phyloP scores from a whole-genome alignment of 176 grass and related monocot species.

The Hordeum marinum region DNA sequence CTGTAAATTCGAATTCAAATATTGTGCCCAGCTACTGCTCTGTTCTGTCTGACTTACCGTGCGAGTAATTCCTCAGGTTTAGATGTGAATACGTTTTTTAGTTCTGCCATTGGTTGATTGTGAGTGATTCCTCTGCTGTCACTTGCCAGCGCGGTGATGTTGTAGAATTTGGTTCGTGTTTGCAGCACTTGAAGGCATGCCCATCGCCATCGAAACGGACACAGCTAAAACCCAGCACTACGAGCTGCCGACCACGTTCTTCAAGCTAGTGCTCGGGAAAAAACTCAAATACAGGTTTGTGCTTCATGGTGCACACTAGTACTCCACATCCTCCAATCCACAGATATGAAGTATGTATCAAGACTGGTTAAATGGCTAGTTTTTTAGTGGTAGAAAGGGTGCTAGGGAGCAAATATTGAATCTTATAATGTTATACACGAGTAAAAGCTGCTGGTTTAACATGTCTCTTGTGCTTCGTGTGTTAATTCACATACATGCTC shows the following conservation, averaged over 20 bases:
- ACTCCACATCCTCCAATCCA: too few relatives aligned
- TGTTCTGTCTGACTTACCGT: not conserved
- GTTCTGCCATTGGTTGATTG: not conserved
- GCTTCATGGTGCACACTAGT: not conserved
- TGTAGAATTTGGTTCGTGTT: not conserved
- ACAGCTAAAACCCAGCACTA: slow-evolving; percentile 86
- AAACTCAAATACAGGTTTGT: slow-evolving; percentile 87
- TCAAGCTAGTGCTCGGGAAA: slow-evolving; percentile 74
- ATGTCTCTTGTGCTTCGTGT: not conserved
- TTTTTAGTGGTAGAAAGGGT: not conserved
- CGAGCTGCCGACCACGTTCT: slow-evolving; percentile 85
- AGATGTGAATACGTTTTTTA: not conserved
- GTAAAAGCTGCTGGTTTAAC: not conserved
- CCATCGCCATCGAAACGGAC: slow-evolving; percentile 83
- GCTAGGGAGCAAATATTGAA: too few relatives aligned
- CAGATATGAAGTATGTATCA: too few relatives aligned
- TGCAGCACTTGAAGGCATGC: slow-evolving; percentile 79
- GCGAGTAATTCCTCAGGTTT: not conserved
- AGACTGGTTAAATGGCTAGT: not conserved
- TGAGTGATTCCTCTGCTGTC: not conserved
- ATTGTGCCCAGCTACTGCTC: not conserved
- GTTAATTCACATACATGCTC: not conserved
- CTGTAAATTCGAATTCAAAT: not conserved
- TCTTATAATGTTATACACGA: not conserved
- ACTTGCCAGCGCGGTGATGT: not conserved